Percentiles rank a stretch among this genome's conserved stretches.
phyloP scores from a whole-genome alignment of 768 basidiomycete genomes.

The Boletus pseudo-olivaceus region DNA sequence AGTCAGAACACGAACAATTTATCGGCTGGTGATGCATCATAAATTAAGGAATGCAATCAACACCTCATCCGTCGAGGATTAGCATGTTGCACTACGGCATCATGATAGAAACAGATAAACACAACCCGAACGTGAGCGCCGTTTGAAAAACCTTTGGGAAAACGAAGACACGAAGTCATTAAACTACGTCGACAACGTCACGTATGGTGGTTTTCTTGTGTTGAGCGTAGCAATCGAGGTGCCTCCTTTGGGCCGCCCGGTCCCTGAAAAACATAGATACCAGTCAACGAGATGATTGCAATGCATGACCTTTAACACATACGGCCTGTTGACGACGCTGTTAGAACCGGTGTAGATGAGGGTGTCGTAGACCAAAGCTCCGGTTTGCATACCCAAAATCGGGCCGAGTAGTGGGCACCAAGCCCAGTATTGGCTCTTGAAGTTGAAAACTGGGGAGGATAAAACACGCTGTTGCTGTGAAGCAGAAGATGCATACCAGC shows the following conservation, averaged over 20 bases:
- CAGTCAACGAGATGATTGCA: background rate
- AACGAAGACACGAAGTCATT: background rate
- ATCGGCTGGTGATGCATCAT: no score
- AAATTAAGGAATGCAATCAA: no score
- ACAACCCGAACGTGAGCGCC: background rate
- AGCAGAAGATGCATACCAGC: slow-evolving; percentile 36
- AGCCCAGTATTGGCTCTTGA: slow-evolving; percentile 63
- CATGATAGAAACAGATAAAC: background rate
- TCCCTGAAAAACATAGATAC: slow-evolving; percentile 1
- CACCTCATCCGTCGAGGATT: background rate
- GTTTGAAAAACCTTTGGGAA: background rate
- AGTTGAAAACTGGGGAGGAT: slow-evolving; percentile 20
- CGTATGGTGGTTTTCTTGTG: background rate
- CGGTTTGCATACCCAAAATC: slow-evolving; percentile 55
- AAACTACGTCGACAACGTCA: slow-evolving; percentile 7
- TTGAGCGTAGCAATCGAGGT: slow-evolving; percentile 10
- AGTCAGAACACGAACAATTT: no score
- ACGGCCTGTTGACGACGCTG: slow-evolving; percentile 54
- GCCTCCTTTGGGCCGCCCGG: slow-evolving; percentile 11
- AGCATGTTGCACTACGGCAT: background rate
- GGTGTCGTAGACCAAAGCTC: slow-evolving; percentile 54
- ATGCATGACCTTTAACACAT: slow-evolving; percentile 1
- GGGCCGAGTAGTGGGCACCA: slow-evolving; percentile 65
- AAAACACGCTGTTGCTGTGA: background rate
- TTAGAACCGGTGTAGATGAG: slow-evolving; percentile 57